A percentile compares a stretch with the other conserved stretches of the same genome.
Conservation (phyloP, 306 rosid species). For the cucumber (Cucumis sativus) region Cucumber_9930_V3 NC_026658.2:15186501-15187000, state of each 20-base stretch:
- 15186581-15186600: not conserved
- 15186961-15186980: constrained; percentile 30
- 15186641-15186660: not conserved
- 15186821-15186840: not conserved
- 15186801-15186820: not conserved
- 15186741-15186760: not conserved
- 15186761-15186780: not conserved
- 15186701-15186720: not conserved
- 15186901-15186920: not conserved
- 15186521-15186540: not conserved
- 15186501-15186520: not conserved
- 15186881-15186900: not conserved
- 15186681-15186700: not conserved
- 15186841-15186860: not conserved
- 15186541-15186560: not conserved
- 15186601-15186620: not conserved
- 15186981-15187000: constrained; percentile 57
- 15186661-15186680: not conserved
- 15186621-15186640: not conserved
- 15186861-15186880: not conserved
- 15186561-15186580: not conserved
- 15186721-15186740: not conserved
- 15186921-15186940: not conserved
- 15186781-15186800: not conserved
- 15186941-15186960: constrained; percentile 21